These are phyloP conservation scores for Rhazya stricta DNA, from an alignment of 257 asterid genomes.

Conservation along the genomic window DNA sequence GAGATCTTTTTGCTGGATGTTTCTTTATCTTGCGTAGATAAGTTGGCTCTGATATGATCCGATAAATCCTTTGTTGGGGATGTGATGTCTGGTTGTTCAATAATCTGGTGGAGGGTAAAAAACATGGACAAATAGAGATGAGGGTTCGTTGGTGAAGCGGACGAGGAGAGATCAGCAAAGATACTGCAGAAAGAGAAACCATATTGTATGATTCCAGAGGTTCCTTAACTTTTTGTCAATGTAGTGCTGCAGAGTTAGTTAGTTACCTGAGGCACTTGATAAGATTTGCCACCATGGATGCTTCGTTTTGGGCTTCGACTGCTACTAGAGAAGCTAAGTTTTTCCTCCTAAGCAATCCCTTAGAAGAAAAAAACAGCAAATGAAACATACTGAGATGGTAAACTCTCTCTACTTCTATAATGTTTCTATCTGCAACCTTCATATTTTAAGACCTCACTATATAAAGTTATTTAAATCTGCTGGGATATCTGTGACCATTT, in stretches of 20 bases:
- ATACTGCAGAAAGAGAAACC: conserved; percentile 37
- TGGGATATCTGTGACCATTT: background rate
- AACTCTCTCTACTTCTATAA: too few species aligned
- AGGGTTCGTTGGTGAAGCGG: conserved; percentile 71
- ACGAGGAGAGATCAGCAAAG: conserved; percentile 63
- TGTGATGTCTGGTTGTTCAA: conserved; percentile 46
- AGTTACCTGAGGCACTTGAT: conserved; percentile 68
- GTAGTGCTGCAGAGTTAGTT: background rate
- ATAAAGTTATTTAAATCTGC: background rate
- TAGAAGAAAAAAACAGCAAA: conserved; percentile 4
- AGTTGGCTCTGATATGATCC: conserved; percentile 26
- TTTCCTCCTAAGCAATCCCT: conserved; percentile 70
- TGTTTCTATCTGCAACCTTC: background rate
- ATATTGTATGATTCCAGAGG: background rate
- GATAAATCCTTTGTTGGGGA: conserved; percentile 30
- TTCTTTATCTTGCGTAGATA: conserved; percentile 40
- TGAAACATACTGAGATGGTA: background rate
- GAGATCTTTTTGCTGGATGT: conserved; percentile 31
- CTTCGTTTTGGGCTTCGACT: conserved; percentile 82
- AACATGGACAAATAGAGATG: conserved; percentile 59
- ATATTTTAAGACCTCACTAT: background rate
- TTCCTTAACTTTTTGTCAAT: background rate
- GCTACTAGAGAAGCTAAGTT: conserved; percentile 67
- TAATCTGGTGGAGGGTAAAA: conserved; percentile 59
- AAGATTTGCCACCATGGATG: conserved; percentile 61